A percentile compares a stretch with the other conserved stretches of the same genome.
Evolutionary conservation across 148 eudicot genomes (phyloP).

Genomic region (Silene uniflora): DNA sequence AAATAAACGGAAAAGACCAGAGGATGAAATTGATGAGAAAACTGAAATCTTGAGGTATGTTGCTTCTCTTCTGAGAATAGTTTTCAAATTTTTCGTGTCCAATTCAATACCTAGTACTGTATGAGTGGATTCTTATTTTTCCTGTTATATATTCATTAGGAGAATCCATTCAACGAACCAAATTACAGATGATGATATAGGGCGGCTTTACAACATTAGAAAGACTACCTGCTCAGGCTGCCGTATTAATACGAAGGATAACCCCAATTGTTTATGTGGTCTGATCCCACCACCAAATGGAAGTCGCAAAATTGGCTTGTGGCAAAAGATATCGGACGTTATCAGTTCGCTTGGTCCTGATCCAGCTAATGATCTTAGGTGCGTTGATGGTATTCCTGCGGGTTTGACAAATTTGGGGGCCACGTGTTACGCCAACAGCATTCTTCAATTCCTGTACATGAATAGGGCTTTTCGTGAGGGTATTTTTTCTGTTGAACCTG

Average conservation of each 20-base stretch:
- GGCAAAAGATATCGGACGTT: constrained; percentile 86
- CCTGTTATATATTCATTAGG: constrained; percentile 35
- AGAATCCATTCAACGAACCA: constrained; percentile 53
- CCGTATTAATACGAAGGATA: constrained; percentile 85
- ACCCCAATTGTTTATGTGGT: constrained; percentile 95
- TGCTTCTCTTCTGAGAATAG: not conserved
- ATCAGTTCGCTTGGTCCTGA: constrained; percentile 67
- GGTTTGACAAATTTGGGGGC: constrained; percentile 97
- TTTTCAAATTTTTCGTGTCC: not conserved
- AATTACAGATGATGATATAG: constrained; percentile 63
- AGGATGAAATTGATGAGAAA: constrained; percentile 51
- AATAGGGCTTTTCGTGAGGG: constrained; percentile 76
- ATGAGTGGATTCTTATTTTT: not conserved
- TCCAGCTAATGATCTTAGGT: constrained; percentile 68
- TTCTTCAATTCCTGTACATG: constrained; percentile 90
- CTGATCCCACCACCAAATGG: constrained; percentile 75
- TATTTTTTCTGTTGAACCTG: constrained; percentile 77
- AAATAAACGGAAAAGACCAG: constrained; percentile 66
- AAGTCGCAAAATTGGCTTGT: constrained; percentile 80
- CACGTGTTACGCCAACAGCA: constrained; percentile 97
- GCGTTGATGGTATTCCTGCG: constrained; percentile 56
- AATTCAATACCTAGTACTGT: not conserved
- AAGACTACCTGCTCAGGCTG: constrained; percentile 90
- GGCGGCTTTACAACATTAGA: constrained; percentile 67
- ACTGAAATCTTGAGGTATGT: constrained; percentile 58